Evolutionary conservation across 2,329 filamentous ascomycete species (phyloP).

Genomic region (Didymella arachidicola): DNA sequence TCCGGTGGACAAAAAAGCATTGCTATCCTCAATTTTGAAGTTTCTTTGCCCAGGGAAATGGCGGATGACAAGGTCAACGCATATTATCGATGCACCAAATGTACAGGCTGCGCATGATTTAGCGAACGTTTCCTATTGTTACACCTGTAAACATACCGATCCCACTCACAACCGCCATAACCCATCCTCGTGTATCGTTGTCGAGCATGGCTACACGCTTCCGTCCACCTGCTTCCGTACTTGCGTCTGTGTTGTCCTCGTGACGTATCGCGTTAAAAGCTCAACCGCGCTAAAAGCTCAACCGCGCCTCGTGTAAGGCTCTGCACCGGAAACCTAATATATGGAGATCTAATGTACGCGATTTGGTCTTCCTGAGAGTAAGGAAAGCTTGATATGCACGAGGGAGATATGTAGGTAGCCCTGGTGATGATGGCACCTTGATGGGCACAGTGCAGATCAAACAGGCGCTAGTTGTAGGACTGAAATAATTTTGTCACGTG

Average conservation of each 20-base stretch:
- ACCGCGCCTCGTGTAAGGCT: slow-evolving; percentile 5
- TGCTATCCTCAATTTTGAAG: slow-evolving; percentile 90
- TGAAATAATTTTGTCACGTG: slow-evolving; percentile 17
- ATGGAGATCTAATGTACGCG: not conserved
- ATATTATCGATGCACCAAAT: slow-evolving; percentile 76
- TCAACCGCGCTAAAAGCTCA: slow-evolving; percentile 14
- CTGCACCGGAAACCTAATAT: not conserved
- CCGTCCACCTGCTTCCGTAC: slow-evolving; percentile 10
- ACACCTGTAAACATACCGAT: slow-evolving; percentile 61
- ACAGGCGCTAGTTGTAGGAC: slow-evolving; percentile 12
- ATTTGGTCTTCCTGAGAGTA: not conserved
- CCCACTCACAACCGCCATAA: slow-evolving; percentile 84
- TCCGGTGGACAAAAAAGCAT: slow-evolving; percentile 84
- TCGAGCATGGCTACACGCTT: slow-evolving; percentile 34
- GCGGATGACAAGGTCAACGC: slow-evolving; percentile 79
- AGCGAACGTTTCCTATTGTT: slow-evolving; percentile 1
- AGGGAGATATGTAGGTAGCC: slow-evolving; percentile 3
- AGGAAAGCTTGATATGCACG: not conserved
- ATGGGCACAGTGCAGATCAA: slow-evolving; percentile 28
- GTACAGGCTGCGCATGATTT: slow-evolving; percentile 46
- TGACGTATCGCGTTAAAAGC: slow-evolving; percentile 32
- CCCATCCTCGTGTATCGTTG: slow-evolving; percentile 86
- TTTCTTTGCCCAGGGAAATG: slow-evolving; percentile 74
- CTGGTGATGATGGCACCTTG: slow-evolving; percentile 24
- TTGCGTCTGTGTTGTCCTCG: slow-evolving; percentile 31